Base-by-base conservation (phyloP, 2,329 filamentous ascomycete genomes). In the Anthostomella pinea region DNA sequence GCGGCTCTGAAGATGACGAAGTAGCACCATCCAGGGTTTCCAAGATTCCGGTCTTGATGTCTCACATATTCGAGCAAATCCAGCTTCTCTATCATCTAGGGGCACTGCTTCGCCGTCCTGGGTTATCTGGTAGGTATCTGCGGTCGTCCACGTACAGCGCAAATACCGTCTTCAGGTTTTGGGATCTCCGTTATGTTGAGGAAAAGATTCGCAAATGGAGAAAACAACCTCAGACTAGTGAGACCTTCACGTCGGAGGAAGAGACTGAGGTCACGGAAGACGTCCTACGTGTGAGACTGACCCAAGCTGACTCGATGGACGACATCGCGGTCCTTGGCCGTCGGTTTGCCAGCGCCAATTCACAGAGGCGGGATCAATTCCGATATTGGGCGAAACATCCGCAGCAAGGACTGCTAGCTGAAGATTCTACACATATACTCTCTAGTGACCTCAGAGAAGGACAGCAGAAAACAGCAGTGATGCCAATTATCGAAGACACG, bases 31-130 rank as follows among this genome's bases (percentile, higher is more conserved):
- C 18, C 9, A 20, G 16, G 14, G 18, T 15, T 5, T 4, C 29
- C 29, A 31, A 31, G n/a, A 31, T 31, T 7, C 10, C 19, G 13
- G 29, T 31, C 16, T 19, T 31, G 29, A 6, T 31, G 18, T 31
- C 29, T 15, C 29, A 31, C 15, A 16, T 41, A 4, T 33, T 37
- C 17, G 33, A 41, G 18, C 27, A 24, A 14, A 41, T 41, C 23
- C 29, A 33, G 11, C 20, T 29, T 15, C 21, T 41, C 27, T 41
- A 33, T 21, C 33, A 31, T n/a, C 13, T 37, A 11, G 25, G 17
- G 14, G 33, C n/a, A 11, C 22, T 41, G 23, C 23, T 41, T n/a
- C 33, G 33, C 19, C 38, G 28, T 2, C 38, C 25, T 3, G 23
- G 25, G 5, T 13, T 37, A 5, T 15, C 33, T 10, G 24, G 20